A percentile compares a stretch with the other conserved stretches of the same genome.
Evolutionary conservation across 345 rosid species (phyloP).

Genomic region (Salix exigua): DNA sequence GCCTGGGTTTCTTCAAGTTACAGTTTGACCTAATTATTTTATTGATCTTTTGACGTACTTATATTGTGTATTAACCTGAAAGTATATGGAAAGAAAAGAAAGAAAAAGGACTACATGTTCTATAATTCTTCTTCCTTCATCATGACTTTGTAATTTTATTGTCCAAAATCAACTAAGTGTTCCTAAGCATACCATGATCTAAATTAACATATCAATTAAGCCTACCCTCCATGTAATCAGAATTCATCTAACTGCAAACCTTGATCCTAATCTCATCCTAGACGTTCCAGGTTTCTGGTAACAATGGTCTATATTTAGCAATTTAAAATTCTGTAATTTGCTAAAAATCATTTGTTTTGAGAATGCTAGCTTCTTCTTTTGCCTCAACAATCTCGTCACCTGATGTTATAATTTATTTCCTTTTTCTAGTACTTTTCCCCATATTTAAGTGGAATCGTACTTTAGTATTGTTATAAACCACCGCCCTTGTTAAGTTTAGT

Average conservation of each 20-base stretch:
- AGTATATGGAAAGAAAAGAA: neutral
- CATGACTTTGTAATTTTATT: neutral
- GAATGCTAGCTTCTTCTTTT: neutral
- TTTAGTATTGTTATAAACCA: neutral
- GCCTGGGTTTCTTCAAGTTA: neutral
- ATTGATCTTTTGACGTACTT: neutral
- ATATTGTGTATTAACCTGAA: neutral
- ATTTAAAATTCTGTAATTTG: neutral
- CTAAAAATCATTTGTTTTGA: neutral
- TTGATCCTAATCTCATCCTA: neutral
- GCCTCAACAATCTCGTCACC: neutral
- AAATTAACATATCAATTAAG: neutral
- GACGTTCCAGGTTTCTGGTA: neutral
- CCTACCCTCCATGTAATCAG: neutral
- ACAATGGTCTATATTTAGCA: neutral
- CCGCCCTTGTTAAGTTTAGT: neutral
- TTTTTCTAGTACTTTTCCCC: neutral
- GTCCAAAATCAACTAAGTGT: neutral
- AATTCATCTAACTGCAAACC: neutral
- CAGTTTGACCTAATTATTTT: neutral
- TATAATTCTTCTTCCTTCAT: neutral
- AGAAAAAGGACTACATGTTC: neutral
- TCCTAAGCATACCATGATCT: neutral
- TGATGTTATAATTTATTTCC: neutral
- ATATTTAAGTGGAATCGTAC: neutral